Base-by-base conservation (phyloP, 139 green algal genomes). In the Auxenochlorella pyrenoidosa region DNA sequence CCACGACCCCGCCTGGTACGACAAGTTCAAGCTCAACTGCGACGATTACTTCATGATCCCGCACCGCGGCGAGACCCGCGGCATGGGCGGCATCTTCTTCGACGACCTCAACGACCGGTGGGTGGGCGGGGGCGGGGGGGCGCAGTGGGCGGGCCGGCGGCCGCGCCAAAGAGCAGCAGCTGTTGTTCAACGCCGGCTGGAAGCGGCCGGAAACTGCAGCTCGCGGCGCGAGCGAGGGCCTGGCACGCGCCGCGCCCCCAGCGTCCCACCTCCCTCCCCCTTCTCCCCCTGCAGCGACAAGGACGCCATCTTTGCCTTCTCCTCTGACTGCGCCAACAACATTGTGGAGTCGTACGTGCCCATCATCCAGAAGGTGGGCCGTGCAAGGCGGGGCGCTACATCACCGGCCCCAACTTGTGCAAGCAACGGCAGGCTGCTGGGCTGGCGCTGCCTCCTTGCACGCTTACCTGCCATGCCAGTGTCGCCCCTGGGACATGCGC, bases 31-130 rank as follows among this genome's bases (percentile, higher is more conserved):
- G 93, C 84, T 96, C 88, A 98, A 95, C 96, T 95, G 90, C 54
- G 98, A 99, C 91, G 98, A 99, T 34, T 99, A 99, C 94, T 99
- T 99, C 88, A 44, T 96, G 22, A 99, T 99, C 94, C 96, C 95
- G 91, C 98, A 99, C 93, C 89, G 98, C 6, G 93, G 94, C 34
- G 93, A 97, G 89, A 92, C 83, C 3, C 93, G 97, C n/a, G 98
- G 97, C 68, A 92, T 98, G 70, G 97, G 98, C 79, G 97, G 98
- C 86, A 99, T 99, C 87, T 99, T 99, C 91, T 99, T 99, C 84
- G 98, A 99, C 87, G 97, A 99, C 92, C 94, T 98, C 43, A 98
- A 98, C 82, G 95, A 99, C 92, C 90, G 90, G 82, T 92, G 65
- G 82, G 86, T 73, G 30, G 41, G 34, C 68, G 19, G 73, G 73